Evolutionary conservation across 805 yeast species (phyloP).

Genomic region (Candida krabiensis): DNA sequence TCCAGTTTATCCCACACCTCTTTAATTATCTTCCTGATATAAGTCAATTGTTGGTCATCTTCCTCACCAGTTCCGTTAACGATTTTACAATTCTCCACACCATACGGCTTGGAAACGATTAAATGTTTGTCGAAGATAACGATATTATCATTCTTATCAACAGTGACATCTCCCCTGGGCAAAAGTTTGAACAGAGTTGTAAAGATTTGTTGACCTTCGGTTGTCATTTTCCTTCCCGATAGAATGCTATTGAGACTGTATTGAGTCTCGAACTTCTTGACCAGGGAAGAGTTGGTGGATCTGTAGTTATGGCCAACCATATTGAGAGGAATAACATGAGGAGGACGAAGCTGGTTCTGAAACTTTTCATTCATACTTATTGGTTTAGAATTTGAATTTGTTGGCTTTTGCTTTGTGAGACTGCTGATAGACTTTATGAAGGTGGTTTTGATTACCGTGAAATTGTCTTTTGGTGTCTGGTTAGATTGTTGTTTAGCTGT

Average conservation of each 20-base stretch:
- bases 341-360: constrained; percentile 17
- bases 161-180: constrained; percentile 34
- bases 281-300: constrained; percentile 16
- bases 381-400: constrained; percentile 5
- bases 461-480: constrained; percentile 31
- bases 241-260: constrained; percentile 24
- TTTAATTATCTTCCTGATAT: constrained; percentile 48
- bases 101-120: constrained; percentile 39
- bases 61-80: constrained; percentile 22
- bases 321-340: constrained; percentile 19
- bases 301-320: constrained; percentile 19
- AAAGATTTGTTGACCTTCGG: constrained; percentile 30
- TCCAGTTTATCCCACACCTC: constrained; percentile 48
- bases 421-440: constrained; percentile 55
- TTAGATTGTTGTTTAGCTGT: too few species aligned
- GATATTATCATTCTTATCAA: constrained; percentile 36
- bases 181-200: constrained; percentile 26
- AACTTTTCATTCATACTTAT: constrained; percentile 24
- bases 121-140: constrained; percentile 38
- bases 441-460: constrained; percentile 54
- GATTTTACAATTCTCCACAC: constrained; percentile 31
- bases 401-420: constrained; percentile 39
- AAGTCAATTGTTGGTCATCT: constrained; percentile 29
- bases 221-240: constrained; percentile 21
- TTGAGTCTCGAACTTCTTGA: constrained; percentile 22